These are phyloP conservation scores for Geotrichum fermentans DNA, from an alignment of 1,139 yeast species.

Conservation along the genomic window DNA sequence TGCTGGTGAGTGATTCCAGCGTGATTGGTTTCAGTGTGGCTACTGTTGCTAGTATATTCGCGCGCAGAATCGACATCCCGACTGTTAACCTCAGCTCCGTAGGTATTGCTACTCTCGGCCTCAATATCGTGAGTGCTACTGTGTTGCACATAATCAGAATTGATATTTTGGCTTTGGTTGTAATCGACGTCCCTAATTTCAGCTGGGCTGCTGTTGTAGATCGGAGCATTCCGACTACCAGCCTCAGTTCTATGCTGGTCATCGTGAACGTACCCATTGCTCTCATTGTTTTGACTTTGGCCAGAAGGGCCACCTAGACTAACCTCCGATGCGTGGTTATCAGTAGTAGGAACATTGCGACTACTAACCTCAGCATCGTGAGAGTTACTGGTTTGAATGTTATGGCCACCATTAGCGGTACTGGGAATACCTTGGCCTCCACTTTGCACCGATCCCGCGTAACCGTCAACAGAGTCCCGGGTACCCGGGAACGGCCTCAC, in stretches of 20 bases:
- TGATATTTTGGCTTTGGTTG: background rate
- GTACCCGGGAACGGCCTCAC: slow-evolving; percentile 33
- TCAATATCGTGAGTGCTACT: background rate
- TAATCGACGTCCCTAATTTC: background rate
- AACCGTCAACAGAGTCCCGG: background rate
- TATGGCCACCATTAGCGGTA: background rate
- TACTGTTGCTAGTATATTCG: background rate
- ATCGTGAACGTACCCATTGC: background rate
- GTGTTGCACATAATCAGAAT: background rate
- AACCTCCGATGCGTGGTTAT: too few species aligned
- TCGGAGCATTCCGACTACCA: too few species aligned
- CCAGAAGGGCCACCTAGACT: background rate
- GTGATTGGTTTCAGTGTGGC: background rate
- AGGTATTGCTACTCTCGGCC: too few species aligned
- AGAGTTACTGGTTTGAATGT: too few species aligned
- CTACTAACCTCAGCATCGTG: background rate
- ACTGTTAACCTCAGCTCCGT: too few species aligned
- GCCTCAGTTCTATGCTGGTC: background rate
- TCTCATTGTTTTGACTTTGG: too few species aligned
- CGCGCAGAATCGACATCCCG: background rate
- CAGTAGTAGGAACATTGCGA: background rate
- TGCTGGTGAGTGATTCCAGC: background rate
- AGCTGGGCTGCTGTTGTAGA: background rate
- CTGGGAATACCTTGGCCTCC: background rate
- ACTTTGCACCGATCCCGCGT: background rate